These are phyloP conservation scores for Salix udensis DNA, from an alignment of 345 rosid species.

Conservation along the genomic window DNA sequence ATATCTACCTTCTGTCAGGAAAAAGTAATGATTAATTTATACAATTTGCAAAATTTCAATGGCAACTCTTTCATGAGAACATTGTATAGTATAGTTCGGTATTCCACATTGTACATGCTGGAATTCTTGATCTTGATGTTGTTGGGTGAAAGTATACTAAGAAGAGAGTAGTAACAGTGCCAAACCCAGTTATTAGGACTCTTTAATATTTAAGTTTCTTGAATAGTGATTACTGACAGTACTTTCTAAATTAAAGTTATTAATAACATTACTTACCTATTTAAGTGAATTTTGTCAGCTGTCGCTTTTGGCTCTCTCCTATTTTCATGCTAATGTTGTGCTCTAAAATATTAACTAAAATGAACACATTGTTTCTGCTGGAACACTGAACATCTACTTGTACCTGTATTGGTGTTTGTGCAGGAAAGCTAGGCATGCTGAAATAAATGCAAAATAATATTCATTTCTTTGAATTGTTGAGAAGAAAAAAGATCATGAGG, in stretches of 20 bases:
- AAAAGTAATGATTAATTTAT: background rate
- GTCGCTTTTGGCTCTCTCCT: background rate
- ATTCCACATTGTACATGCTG: background rate
- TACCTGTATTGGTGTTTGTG: background rate
- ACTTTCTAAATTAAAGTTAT: background rate
- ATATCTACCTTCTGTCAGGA: background rate
- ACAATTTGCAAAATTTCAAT: background rate
- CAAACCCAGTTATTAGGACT: background rate
- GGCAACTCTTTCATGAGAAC: background rate
- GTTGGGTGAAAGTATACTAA: background rate
- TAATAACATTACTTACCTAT: background rate
- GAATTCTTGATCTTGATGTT: background rate
- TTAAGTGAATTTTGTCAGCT: background rate
- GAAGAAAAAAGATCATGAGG: background rate
- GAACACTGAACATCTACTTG: background rate
- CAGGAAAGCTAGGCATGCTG: background rate
- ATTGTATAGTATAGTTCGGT: background rate
- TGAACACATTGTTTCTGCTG: background rate
- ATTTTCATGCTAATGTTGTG: background rate
- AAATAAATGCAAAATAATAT: background rate
- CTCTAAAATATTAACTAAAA: background rate
- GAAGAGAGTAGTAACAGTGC: background rate
- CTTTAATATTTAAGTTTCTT: background rate
- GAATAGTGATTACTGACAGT: background rate
- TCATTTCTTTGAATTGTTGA: conserved; percentile 8